Evolutionary conservation across 352 stramenopile genomes (phyloP), one percentile per base, ranked within the genome.

Genomic region (Phytopythium helicoides): DNA sequence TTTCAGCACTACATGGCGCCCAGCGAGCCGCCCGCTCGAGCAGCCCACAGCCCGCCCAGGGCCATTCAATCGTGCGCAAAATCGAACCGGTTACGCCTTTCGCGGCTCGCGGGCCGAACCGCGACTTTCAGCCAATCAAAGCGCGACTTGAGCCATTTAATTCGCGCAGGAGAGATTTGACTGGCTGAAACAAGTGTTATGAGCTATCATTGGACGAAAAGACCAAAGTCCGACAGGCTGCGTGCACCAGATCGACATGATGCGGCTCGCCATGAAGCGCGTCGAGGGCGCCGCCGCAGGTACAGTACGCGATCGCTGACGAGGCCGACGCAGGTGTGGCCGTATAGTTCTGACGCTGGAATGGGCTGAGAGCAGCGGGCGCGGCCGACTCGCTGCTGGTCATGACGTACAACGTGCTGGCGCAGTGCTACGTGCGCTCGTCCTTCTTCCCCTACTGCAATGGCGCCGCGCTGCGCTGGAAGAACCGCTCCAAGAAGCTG

Each of bases 381-480:
- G 70, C 62, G 9, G 45, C 26, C 26, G 25, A n/a, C n/a, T 18
- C 26, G 44, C 64, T 91, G 53, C 47, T 62, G 2, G 76, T 94
- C n/a, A 92, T 94, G 82, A 92, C 81, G 58, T 94, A 92, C 65
- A 94, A 94, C 48, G 84, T 92, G 42, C 64, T 94, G 28, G 84
- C 84, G 28, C 84, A 94, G 55, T 85, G 69, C 60, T 94, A 92
- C 58, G 71, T 92, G 45, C 69, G 74, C 36, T 94, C 84, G 28
- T 77, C 47, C 33, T 91, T 74, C 66, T 94, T 94, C 54, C 84
- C 84, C 38, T 92, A 94, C 54, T 94, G 84, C 67, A 68, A 72
- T 18, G 56, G 71, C 12, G 69, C 64, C 21, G 60, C 70, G 41
- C 51, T 94, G 45, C 65, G 68, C 4, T 94, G 84, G 84, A 92